phyloP scores from a whole-genome alignment of 2,329 filamentous ascomycete species.

The Beauveria sp. region DNA sequence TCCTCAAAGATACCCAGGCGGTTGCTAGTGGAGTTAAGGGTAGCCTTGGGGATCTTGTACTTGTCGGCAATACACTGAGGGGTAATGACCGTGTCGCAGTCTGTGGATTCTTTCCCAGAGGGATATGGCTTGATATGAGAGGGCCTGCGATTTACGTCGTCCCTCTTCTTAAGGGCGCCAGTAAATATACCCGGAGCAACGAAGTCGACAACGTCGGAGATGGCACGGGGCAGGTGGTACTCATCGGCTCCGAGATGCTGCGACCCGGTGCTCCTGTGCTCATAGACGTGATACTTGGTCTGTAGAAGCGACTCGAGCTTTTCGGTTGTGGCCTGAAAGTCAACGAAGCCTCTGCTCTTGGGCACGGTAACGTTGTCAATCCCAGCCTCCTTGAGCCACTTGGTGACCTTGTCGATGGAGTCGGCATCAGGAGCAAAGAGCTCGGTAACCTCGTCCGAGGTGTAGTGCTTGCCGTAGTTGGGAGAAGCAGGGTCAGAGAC shows the following conservation, averaged over 20 bases:
- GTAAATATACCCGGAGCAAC: constrained; percentile 28
- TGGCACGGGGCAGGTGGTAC: constrained; percentile 30
- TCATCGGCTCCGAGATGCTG: constrained; percentile 28
- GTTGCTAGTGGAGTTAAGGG: constrained; percentile 23
- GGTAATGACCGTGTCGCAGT: constrained; percentile 47
- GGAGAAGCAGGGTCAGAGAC: constrained; percentile 3
- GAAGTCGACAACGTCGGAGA: constrained; percentile 30
- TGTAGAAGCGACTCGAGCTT: constrained; percentile 41
- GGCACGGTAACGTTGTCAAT: constrained; percentile 44
- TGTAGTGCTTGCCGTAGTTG: constrained; percentile 10
- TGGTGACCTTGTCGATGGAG: constrained; percentile 39
- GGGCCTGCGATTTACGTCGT: neutral
- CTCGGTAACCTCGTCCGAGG: neutral
- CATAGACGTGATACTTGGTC: constrained; percentile 44
- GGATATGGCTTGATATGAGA: neutral
- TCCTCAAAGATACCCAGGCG: constrained; percentile 35
- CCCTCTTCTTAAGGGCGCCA: neutral
- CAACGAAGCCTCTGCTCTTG: constrained; percentile 37
- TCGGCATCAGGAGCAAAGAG: constrained; percentile 21
- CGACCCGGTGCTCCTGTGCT: constrained; percentile 28
- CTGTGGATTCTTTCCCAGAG: neutral
- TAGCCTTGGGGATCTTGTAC: constrained; percentile 28
- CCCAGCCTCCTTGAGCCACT: constrained; percentile 46
- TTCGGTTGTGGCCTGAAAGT: constrained; percentile 11
- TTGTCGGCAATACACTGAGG: constrained; percentile 44